These are phyloP conservation scores for Orbilia blumenaviensis DNA, from an alignment of 2,329 filamentous ascomycete species.

Conservation along the genomic window DNA sequence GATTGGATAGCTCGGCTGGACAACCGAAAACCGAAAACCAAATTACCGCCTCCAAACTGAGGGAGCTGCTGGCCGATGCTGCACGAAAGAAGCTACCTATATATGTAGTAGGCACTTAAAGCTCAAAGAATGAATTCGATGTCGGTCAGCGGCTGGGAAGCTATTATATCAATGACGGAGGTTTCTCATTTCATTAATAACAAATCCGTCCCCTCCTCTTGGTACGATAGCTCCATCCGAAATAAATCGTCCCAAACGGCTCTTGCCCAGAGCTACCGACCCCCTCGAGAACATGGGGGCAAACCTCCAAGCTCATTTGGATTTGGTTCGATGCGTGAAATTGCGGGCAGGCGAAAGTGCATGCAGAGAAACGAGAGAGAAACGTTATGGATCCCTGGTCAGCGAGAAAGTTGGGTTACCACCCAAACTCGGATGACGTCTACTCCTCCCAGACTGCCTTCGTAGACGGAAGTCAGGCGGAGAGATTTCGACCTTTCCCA, in stretches of 20 bases:
- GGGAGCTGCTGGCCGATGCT: not conserved
- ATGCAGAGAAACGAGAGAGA: not conserved
- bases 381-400: conserved; percentile 16
- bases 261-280: not conserved
- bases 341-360: not conserved
- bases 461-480: conserved; percentile 22
- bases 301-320: not conserved
- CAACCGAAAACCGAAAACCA: conserved; percentile 34
- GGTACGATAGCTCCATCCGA: not conserved
- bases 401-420: not conserved
- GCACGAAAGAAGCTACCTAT: no score
- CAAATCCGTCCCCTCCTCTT: not conserved
- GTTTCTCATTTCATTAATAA: not conserved
- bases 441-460: not conserved
- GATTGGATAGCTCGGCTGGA: conserved; percentile 23
- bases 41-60: conserved; percentile 4
- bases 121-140: not conserved
- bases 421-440: conserved; percentile 5
- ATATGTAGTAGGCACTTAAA: no score
- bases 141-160: not conserved
- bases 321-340: conserved; percentile 17
- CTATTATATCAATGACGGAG: not conserved
- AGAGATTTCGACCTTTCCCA: conserved; percentile 2
- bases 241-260: conserved; percentile 2
- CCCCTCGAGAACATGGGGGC: conserved; percentile 6